Evolutionary conservation across 2,329 filamentous ascomycete species (phyloP), one percentile per base, ranked within the genome.

Genomic region (Colletotrichum euphorbiae): DNA sequence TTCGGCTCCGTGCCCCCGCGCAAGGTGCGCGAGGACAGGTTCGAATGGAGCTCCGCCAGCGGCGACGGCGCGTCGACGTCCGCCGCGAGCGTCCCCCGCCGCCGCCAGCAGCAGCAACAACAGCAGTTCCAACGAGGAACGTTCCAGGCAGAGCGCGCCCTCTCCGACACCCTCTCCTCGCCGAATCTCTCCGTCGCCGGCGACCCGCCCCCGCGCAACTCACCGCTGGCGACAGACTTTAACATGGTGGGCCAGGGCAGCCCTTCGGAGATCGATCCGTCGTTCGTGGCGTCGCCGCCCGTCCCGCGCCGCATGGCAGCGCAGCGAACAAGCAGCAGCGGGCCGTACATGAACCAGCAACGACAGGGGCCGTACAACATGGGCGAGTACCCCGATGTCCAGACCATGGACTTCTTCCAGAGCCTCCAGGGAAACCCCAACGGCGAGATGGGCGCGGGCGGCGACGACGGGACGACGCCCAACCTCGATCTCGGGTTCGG

Each of bases 401-500:
- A 86, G 72, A 79, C 80, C 15, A 83, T 88, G 80, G 86, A 88
- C 45, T 88, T 85, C 70, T 75, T 87, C 43, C 84, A 86, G 70
- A 80, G 75, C 48, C 73, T 87, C n/a, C 78, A 78, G 69, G 76
- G 77, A 19, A 72, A 71, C 55, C 69, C 61, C 7, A 72, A 71
- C 31, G 66, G 73, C 60, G 58, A 70, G 11, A 69, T 74, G 61
- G 67, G 70, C 33, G 57, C 69, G 38, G 63, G 55, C 19, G 64
- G 67, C 63, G 69, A 77, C 63, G 69, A 77, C 71, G 70, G 79
- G 69, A 74, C 85, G 42, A 78, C 86, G 72, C 75, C 81, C 71
- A 83, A 86, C 77, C 82, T 90, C 73, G 89, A 91, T 71, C 82
- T 92, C 51, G 89, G 89, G 0, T 89, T 90, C 71, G 90, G 90